phyloP scores from a whole-genome alignment of 2,329 filamentous ascomycete genomes.

The Lecanicillium sp. region DNA sequence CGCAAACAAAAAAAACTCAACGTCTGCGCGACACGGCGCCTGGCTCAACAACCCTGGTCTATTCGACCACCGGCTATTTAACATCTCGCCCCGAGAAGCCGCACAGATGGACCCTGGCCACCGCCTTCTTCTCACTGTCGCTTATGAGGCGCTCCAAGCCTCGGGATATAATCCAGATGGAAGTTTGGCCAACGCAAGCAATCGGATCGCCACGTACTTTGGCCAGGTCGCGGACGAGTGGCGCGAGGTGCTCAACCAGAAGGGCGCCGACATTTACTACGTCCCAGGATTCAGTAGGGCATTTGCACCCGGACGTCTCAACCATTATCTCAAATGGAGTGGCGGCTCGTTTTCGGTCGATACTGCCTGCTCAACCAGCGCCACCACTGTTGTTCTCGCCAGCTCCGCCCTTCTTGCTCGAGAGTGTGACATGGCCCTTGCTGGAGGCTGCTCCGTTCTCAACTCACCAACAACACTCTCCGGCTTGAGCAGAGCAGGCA shows the following conservation, averaged over 20 bases:
- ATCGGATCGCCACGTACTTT: slow-evolving; percentile 63
- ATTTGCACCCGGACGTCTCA: slow-evolving; percentile 51
- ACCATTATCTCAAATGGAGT: slow-evolving; percentile 70
- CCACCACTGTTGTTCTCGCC: slow-evolving; percentile 59
- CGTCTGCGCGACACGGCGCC: slow-evolving; percentile 58
- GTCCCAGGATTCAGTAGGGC: slow-evolving; percentile 39
- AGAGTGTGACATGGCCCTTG: slow-evolving; percentile 70
- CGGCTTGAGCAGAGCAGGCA: slow-evolving; percentile 68
- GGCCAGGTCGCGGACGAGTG: slow-evolving; percentile 69
- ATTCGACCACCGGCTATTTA: slow-evolving; percentile 70
- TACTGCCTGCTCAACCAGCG: slow-evolving; percentile 67
- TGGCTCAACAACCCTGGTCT: slow-evolving; percentile 58
- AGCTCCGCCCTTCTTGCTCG: slow-evolving; percentile 60
- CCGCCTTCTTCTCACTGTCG: slow-evolving; percentile 59
- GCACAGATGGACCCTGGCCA: slow-evolving; percentile 68
- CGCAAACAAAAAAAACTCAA: slow-evolving; percentile 57
- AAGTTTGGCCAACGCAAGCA: slow-evolving; percentile 55
- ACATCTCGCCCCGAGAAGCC: slow-evolving; percentile 70
- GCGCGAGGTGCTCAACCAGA: slow-evolving; percentile 64
- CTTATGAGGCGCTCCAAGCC: slow-evolving; percentile 70
- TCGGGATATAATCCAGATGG: slow-evolving; percentile 58
- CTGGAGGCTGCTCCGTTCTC: slow-evolving; percentile 66
- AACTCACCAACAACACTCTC: slow-evolving; percentile 75
- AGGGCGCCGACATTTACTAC: slow-evolving; percentile 49
- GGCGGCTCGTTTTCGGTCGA: slow-evolving; percentile 66